Percentiles rank a stretch among this genome's conserved stretches.
phyloP scores from a whole-genome alignment of 257 asterid species.

The Jaltomata sinuosa region DNA sequence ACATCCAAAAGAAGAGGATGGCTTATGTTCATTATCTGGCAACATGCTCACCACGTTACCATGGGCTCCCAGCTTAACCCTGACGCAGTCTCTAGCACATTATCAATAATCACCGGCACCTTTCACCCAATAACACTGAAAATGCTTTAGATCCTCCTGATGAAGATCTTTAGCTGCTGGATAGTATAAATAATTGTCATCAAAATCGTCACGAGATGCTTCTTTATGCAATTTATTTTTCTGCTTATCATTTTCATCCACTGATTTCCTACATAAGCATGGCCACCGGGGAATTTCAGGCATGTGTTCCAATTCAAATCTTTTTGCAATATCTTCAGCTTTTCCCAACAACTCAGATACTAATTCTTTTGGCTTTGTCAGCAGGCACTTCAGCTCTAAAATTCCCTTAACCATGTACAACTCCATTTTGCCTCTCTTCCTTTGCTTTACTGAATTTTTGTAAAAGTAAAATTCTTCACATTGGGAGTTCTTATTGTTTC shows the following conservation, averaged over 20 bases:
- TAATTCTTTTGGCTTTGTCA: not conserved
- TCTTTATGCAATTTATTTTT: not conserved
- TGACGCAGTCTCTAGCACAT: not conserved
- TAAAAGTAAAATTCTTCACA: not conserved
- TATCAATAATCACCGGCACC: not conserved
- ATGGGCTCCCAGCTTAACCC: not conserved
- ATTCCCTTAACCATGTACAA: not conserved
- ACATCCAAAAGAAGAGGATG: not conserved
- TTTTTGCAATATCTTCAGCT: not conserved
- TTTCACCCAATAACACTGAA: not conserved
- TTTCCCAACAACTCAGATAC: not conserved
- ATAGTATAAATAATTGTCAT: not conserved
- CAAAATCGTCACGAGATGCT: not conserved
- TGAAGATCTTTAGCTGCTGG: not conserved
- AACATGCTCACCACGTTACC: not conserved
- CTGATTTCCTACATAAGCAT: not conserved
- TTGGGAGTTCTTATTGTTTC: not conserved
- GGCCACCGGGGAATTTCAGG: not conserved
- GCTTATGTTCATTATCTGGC: not conserved
- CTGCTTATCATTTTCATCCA: not conserved
- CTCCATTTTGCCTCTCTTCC: not conserved
- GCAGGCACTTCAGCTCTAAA: not conserved
- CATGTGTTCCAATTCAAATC: not conserved
- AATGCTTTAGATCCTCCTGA: not conserved
- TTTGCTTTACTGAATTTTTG: not conserved